Conservation (phyloP, 495 filamentous ascomycete species). For the Penicillium coprophilum region DNA sequence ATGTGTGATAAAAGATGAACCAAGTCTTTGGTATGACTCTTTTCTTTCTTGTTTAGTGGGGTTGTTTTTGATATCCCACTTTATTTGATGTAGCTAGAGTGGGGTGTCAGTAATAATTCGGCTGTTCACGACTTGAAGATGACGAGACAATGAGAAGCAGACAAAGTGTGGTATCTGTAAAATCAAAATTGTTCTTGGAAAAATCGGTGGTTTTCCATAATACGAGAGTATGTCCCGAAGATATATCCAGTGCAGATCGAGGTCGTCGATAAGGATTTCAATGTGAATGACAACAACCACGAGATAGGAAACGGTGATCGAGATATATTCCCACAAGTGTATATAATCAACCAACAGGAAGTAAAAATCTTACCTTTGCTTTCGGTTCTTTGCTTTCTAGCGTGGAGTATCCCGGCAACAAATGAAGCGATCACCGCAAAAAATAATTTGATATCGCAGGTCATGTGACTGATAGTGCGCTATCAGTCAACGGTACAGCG, state of each 20-base stretch:
- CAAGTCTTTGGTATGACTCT: slow-evolving; percentile 2
- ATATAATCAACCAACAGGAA: not conserved
- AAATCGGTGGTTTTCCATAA: not conserved
- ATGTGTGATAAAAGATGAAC: slow-evolving; percentile 5
- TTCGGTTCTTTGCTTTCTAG: slow-evolving; percentile 11
- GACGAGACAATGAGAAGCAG: not conserved
- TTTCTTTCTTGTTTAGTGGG: slow-evolving; percentile 6
- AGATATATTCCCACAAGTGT: not conserved
- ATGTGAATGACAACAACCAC: slow-evolving; percentile 8
- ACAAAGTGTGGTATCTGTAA: not conserved
- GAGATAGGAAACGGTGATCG: not conserved
- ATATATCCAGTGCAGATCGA: slow-evolving; percentile 8
- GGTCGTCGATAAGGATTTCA: slow-evolving; percentile 22
- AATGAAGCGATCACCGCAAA: slow-evolving; percentile 18
- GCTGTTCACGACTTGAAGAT: not conserved
- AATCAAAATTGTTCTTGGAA: not conserved
- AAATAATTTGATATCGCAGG: slow-evolving; percentile 31
- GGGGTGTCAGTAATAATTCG: slow-evolving; percentile 10
- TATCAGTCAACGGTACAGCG: slow-evolving; percentile 12
- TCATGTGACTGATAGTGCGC: slow-evolving; percentile 30
- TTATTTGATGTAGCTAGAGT: slow-evolving; percentile 8
- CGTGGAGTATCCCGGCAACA: slow-evolving; percentile 11
- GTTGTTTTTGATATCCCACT: slow-evolving; percentile 9
- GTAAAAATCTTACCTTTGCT: slow-evolving; percentile 23
- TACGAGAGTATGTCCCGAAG: not conserved